Evolutionary conservation across 352 stramenopile species (phyloP), one percentile per base, ranked within the genome.

Genomic region (Phytophthora sp.): DNA sequence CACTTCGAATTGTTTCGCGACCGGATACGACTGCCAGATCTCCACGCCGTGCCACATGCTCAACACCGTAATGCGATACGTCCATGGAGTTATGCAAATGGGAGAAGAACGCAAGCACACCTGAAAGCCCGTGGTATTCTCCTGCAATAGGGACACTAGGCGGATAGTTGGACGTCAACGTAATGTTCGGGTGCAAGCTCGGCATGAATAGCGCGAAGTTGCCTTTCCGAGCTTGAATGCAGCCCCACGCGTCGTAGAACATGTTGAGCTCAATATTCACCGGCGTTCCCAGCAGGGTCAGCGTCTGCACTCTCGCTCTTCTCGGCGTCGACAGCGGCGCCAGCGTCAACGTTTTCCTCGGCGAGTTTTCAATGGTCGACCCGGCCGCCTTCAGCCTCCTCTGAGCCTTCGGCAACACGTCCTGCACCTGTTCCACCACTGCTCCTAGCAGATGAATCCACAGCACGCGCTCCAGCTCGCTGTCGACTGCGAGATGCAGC

Each of bases 171-270:
- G 79, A 89, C 55, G 84, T 91, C 52, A 92, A 69, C 7, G 77
- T 84, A 38, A 92, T 69, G 53, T 91, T 92, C 17, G 84, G 84
- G 34, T 95, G 84, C 30, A 95, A 69, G 54, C 80, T 89, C 24
- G 86, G 86, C 63, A 95, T 66, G 23, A 95, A 50, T 45, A 91
- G 59, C 7, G 86, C 79, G 42, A 95, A 93, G 38, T 95, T 93
- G 23, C 86, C 86, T 41, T 89, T 89, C 42, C 83, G 82, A 26
- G 78, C 71, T 54, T 88, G 79, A 57, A 93, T 86, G 42, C 72
- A 77, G 11, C 84, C 84, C 79, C 80, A 95, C 2, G 82, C 74
- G 3, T 92, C 81, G 59, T 95, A 95, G 18, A 93, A 85, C 43
- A 84, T 62, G 23, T 72, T 62, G 21, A 95, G 44, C 30, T 93